Conservation (phyloP, 108 stramenopile species). For the Conticribra weissflogii region DNA sequence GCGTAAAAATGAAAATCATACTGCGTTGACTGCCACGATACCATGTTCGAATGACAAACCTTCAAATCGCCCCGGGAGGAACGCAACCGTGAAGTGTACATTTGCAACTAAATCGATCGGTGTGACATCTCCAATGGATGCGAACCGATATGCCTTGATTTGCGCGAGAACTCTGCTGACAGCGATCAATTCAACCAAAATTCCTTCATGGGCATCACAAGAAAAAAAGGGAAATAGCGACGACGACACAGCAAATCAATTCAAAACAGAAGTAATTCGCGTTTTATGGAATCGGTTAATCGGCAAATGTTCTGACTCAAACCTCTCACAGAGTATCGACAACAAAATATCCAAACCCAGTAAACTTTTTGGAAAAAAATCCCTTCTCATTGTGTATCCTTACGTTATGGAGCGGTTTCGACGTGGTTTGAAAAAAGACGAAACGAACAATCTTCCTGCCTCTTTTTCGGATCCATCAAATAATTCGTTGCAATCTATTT, state of each 20-base stretch:
- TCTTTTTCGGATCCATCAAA: no score
- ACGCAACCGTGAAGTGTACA: slow-evolving; percentile 3
- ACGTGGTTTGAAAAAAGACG: slow-evolving; percentile 16
- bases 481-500: slow-evolving; percentile 7
- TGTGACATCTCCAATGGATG: neutral
- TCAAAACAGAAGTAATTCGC: slow-evolving; percentile 17
- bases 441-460: no score
- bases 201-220: slow-evolving; percentile 6
- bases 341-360: slow-evolving; percentile 28
- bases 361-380: slow-evolving; percentile 33
- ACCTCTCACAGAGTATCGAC: neutral
- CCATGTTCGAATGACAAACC: no score
- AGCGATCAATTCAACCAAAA: slow-evolving; percentile 34
- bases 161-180: slow-evolving; percentile 30
- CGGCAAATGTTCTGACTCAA: neutral
- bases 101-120: neutral
- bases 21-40: no score
- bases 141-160: slow-evolving; percentile 13
- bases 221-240: neutral
- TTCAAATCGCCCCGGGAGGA: neutral
- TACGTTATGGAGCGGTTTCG: slow-evolving; percentile 36
- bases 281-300: slow-evolving; percentile 41
- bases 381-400: slow-evolving; percentile 34
- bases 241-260: neutral
- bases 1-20: neutral